These are phyloP conservation scores for Byssochlamys sp. DNA, from an alignment of 2,329 filamentous ascomycete species.

Conservation along the genomic window DNA sequence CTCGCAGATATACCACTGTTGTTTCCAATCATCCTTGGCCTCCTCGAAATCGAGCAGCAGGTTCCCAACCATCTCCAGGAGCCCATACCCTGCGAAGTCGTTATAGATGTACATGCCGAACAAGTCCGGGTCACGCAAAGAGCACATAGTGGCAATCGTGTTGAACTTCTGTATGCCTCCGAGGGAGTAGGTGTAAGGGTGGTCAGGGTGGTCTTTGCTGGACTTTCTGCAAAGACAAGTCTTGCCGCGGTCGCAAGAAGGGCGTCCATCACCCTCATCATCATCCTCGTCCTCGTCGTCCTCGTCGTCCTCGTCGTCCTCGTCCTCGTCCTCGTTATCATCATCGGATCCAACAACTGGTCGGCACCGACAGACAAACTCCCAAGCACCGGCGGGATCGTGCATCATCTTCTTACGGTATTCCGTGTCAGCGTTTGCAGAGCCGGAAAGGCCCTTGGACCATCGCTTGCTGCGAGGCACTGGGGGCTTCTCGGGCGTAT, in stretches of 20 bases:
- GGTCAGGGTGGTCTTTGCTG: no score
- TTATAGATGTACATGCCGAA: slow-evolving; percentile 39
- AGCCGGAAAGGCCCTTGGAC: slow-evolving; percentile 22
- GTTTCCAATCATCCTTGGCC: slow-evolving; percentile 25
- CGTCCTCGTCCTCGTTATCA: no score
- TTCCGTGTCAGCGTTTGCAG: slow-evolving; percentile 23
- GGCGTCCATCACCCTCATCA: no score
- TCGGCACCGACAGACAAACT: slow-evolving; percentile 21
- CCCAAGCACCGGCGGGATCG: slow-evolving; percentile 18
- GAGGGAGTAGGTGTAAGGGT: no score
- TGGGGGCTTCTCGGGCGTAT: no score
- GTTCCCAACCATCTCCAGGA: slow-evolving; percentile 37
- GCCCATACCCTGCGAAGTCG: slow-evolving; percentile 32
- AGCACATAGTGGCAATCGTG: no score
- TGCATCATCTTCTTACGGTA: slow-evolving; percentile 15
- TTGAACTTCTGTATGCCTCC: no score
- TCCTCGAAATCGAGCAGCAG: slow-evolving; percentile 32
- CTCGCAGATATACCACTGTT: slow-evolving; percentile 37
- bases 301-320: no score
- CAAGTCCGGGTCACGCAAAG: slow-evolving; percentile 26
- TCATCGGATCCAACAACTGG: no score
- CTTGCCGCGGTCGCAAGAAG: no score
- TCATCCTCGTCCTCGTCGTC: no score
- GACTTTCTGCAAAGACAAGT: no score
- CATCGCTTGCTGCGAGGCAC: slow-evolving; percentile 14